Conservation (phyloP, 2,329 filamentous ascomycete genomes). For the Botrytis tulipae region DNA sequence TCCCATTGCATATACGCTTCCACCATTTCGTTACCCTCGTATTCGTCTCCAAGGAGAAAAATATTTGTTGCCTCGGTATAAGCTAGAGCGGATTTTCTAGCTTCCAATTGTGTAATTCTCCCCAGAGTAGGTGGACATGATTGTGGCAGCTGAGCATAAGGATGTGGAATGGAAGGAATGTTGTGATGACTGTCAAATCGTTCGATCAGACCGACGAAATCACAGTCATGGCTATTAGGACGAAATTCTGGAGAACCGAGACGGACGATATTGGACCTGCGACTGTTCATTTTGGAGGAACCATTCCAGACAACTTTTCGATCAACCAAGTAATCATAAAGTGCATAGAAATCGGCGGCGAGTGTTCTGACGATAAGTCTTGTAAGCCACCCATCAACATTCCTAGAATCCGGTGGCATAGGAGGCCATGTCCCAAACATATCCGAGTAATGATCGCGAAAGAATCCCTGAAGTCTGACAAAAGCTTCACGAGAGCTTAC, state of each 20-base stretch:
- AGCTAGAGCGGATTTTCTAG: slow-evolving; percentile 43
- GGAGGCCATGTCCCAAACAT: slow-evolving; percentile 64
- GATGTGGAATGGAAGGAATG: slow-evolving; percentile 65
- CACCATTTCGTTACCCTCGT: slow-evolving; percentile 53
- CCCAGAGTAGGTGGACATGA: slow-evolving; percentile 40
- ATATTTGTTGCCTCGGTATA: slow-evolving; percentile 62
- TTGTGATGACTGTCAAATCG: slow-evolving; percentile 61
- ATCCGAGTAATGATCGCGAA: slow-evolving; percentile 55
- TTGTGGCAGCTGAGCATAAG: slow-evolving; percentile 63
- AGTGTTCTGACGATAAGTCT: slow-evolving; percentile 55
- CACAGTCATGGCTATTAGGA: slow-evolving; percentile 47
- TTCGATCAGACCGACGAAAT: slow-evolving; percentile 64
- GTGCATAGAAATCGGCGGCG: slow-evolving; percentile 64
- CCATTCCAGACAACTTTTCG: slow-evolving; percentile 65
- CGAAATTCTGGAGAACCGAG: slow-evolving; percentile 49
- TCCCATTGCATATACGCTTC: slow-evolving; percentile 57
- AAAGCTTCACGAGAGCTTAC: slow-evolving; percentile 47
- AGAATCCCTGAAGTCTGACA: slow-evolving; percentile 59
- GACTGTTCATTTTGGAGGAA: slow-evolving; percentile 57
- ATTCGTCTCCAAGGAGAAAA: slow-evolving; percentile 53
- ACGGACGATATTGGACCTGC: slow-evolving; percentile 64
- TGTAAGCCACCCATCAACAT: slow-evolving; percentile 60
- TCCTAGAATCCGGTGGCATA: slow-evolving; percentile 38
- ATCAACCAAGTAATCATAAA: slow-evolving; percentile 71
- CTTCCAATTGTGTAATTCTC: slow-evolving; percentile 31